Evolutionary conservation across 2,329 filamentous ascomycete genomes (phyloP).

Genomic region (Aureobasidium lini): DNA sequence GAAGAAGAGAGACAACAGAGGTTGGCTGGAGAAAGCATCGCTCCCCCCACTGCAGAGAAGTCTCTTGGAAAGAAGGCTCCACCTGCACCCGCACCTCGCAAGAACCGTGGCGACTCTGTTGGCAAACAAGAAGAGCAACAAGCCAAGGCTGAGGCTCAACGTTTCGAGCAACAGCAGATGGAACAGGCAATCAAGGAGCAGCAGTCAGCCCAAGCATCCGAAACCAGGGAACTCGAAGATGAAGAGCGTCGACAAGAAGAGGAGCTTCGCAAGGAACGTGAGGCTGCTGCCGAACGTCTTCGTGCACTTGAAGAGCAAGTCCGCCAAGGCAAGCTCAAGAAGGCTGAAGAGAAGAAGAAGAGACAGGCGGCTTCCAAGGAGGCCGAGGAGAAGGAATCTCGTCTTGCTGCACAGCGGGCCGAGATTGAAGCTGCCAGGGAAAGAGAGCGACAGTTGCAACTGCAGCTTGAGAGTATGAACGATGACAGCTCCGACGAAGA

Average conservation of each 20-base stretch:
- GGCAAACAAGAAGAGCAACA: conserved; percentile 46
- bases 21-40: conserved; percentile 66
- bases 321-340: conserved; percentile 85
- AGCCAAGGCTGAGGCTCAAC: conserved; percentile 50
- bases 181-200: conserved; percentile 57
- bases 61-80: conserved; percentile 42
- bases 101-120: conserved; percentile 51
- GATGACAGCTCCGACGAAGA: conserved; percentile 79
- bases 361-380: conserved; percentile 84
- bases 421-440: conserved; percentile 89
- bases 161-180: conserved; percentile 48
- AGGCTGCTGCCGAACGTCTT: conserved; percentile 73
- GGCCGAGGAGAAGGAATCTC: conserved; percentile 79
- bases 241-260: conserved; percentile 69
- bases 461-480: conserved; percentile 72
- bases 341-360: conserved; percentile 88
- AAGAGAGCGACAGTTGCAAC: conserved; percentile 80
- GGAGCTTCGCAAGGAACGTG: conserved; percentile 70
- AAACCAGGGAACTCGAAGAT: conserved; percentile 70
- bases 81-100: conserved; percentile 63
- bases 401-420: conserved; percentile 74
- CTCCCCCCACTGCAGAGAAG: conserved; percentile 48
- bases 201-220: conserved; percentile 66
- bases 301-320: conserved; percentile 91
- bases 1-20: conserved; percentile 81